Evolutionary conservation across 805 yeast genomes (phyloP), one percentile per base, ranked within the genome.

Genomic region (Zygosaccharomyces lentus): DNA sequence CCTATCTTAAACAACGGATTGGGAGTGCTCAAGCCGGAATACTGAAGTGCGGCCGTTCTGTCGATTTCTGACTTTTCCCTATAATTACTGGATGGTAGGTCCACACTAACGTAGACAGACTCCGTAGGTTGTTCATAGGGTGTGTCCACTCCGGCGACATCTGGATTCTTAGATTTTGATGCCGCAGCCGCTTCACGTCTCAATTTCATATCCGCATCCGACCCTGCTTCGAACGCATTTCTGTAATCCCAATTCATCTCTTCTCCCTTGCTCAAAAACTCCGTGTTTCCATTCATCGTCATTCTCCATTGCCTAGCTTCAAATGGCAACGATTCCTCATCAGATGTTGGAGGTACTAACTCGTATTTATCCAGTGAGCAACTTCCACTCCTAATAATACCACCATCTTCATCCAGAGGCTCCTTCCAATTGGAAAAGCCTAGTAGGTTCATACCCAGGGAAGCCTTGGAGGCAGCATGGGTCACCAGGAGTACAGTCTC

Each of bases 181-280:
- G 55, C 54, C 46, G 52, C 38, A 43, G 47, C 50, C 13, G 56
- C 56, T 24, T 56, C 62, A 51, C 53, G 58, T 59, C 89, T 74
- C 12, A 77, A 76, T 53, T 76, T 78, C 43, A 88, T 80, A 64
- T 89, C 96, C 41, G 84, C 95, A 52, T 82, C 87, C 2, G 95
- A 85, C 9, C 96, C 96, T 5, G 96, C 96, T 67, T 87, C 96
- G 54, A 78, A 82, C 15, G 78, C 80, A 46, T 72, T 72, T 57
- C 77, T 78, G 70, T 89, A 91, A 56, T 82, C 80, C 97, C 97
- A 90, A 60, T 87, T 82, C 95, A 88, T 87, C 64, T 89, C 96
- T 57, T 90, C 93, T 6, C 98, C 98, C 6, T 74, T 66, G 6
- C 76, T 63, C 50, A 91, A 70, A 56, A 83, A 89, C 36, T 76